Evolutionary conservation across 805 yeast genomes (phyloP).

Genomic region (Candida coquimbonensis): DNA sequence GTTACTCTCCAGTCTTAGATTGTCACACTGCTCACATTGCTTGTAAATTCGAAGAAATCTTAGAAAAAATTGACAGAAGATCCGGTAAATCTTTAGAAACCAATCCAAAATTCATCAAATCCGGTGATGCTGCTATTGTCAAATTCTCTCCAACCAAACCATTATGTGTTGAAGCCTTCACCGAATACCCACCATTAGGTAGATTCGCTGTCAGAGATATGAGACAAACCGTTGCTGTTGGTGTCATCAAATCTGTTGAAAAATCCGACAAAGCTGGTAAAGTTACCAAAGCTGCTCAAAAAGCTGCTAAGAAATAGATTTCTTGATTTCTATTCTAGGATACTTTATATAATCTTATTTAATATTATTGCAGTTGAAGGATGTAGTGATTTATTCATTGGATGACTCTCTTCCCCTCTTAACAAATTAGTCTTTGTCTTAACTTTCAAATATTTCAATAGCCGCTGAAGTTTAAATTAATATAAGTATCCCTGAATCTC

Average conservation of each 20-base stretch:
- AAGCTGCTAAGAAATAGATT: constrained; percentile 19
- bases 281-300: constrained; percentile 89
- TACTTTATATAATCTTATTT: neutral
- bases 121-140: constrained; percentile 96
- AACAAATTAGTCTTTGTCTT: no score
- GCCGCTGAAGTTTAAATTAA: no score
- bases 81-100: constrained; percentile 91
- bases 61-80: constrained; percentile 98
- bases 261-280: constrained; percentile 80
- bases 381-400: neutral
- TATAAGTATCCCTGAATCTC: no score
- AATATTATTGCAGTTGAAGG: neutral
- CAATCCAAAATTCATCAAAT: constrained; percentile 86
- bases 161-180: constrained; percentile 93
- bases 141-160: constrained; percentile 86
- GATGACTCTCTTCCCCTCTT: no score
- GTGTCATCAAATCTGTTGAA: constrained; percentile 94
- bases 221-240: constrained; percentile 99
- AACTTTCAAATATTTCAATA: no score
- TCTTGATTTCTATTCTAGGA: neutral
- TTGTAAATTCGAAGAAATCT: constrained; percentile 94
- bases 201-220: constrained; percentile 99
- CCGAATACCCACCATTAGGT: constrained; percentile 97
- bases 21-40: constrained; percentile 76
- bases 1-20: constrained; percentile 89